Evolutionary conservation across 73 alveolate genomes (phyloP).

Genomic region (Effrenium voratum): DNA sequence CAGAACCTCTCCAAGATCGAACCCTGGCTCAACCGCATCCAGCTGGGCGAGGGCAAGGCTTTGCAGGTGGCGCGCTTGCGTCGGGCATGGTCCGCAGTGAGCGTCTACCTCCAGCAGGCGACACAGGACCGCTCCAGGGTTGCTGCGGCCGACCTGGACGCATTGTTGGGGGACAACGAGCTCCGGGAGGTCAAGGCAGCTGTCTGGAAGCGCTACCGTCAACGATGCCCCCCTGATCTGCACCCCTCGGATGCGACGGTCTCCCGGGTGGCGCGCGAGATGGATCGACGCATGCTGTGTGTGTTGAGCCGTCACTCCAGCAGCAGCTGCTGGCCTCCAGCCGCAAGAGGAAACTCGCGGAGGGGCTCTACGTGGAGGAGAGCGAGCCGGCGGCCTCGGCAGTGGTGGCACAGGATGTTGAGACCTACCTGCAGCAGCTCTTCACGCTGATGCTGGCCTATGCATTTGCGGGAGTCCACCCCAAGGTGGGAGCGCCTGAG

Average conservation of each 20-base stretch:
- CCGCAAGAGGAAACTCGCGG: background rate
- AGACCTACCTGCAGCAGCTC: background rate
- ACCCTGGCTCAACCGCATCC: background rate
- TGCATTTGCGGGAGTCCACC: background rate
- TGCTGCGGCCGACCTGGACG: background rate
- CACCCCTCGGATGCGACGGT: conserved; percentile 26
- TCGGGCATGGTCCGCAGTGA: background rate
- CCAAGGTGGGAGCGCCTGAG: no score
- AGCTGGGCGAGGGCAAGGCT: background rate
- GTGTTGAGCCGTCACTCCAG: background rate
- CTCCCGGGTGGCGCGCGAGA: background rate
- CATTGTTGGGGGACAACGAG: background rate
- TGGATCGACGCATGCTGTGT: background rate
- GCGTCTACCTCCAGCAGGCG: background rate
- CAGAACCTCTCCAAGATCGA: no score
- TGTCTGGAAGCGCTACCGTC: background rate
- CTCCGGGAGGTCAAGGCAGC: background rate
- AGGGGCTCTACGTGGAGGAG: background rate
- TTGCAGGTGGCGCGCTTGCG: background rate
- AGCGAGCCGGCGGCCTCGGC: background rate
- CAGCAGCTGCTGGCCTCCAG: background rate
- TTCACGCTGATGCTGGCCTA: conserved; percentile 2
- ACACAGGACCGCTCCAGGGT: background rate
- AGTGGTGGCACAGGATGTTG: background rate
- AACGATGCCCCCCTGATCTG: background rate